Evolutionary conservation across 106 monocot genomes (phyloP).

Genomic region (Xerophyta viscosa): DNA sequence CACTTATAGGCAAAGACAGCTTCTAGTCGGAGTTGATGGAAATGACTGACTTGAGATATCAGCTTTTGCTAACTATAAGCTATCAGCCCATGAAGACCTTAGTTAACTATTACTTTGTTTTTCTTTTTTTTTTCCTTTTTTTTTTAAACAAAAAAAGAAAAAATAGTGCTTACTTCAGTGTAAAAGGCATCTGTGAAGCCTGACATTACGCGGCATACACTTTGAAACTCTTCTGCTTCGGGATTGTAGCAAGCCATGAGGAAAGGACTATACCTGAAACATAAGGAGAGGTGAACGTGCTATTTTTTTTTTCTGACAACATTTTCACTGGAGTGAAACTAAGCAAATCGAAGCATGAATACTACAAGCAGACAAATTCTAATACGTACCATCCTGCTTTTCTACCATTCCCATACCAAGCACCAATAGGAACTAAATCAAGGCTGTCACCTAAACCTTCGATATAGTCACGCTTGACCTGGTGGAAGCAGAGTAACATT

Average conservation of each 20-base stretch:
- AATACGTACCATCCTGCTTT: constrained; percentile 82
- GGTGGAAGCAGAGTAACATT: not conserved
- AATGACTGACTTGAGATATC: too few relatives aligned
- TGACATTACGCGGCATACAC: constrained; percentile 95
- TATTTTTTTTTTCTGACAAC: too few relatives aligned
- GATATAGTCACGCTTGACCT: constrained; percentile 97
- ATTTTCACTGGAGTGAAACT: too few relatives aligned
- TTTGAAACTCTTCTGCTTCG: constrained; percentile 85
- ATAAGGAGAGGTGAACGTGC: too few relatives aligned
- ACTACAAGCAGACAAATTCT: not conserved
- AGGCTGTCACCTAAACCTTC: constrained; percentile 81
- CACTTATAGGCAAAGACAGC: too few relatives aligned
- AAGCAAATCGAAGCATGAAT: not conserved
- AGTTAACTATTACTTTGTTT: too few relatives aligned
- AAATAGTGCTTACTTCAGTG: constrained; percentile 40
- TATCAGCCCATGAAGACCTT: too few relatives aligned
- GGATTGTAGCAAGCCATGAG: constrained; percentile 97
- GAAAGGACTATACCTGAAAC: constrained; percentile 93
- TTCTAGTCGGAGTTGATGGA: too few relatives aligned
- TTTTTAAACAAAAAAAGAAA: too few relatives aligned
- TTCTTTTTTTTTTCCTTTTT: not conserved
- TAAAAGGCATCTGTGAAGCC: constrained; percentile 96
- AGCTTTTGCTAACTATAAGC: too few relatives aligned
- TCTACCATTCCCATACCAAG: constrained; percentile 95
- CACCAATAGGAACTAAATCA: constrained; percentile 96